Percentiles rank a stretch among this genome's conserved stretches.
phyloP scores from a whole-genome alignment of 139 green algal genomes.

The Gonium pectorale region DNA sequence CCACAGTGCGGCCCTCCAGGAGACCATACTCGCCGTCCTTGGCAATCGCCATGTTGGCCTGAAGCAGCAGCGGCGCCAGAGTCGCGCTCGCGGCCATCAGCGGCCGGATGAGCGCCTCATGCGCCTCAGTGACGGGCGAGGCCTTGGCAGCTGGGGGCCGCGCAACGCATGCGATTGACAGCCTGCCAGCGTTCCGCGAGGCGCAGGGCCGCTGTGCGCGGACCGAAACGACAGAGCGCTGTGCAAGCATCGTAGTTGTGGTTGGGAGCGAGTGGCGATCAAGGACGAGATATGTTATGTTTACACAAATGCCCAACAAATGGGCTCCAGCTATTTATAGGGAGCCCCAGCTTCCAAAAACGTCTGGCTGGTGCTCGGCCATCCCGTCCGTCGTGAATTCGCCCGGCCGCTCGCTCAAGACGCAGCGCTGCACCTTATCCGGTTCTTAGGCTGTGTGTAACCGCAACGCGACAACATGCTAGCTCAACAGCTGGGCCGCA shows the following conservation, averaged over 20 bases:
- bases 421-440: no score
- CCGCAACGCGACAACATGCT: conserved; percentile 14
- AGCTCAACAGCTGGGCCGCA: conserved; percentile 9
- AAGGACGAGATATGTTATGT: no score
- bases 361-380: no score
- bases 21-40: conserved; percentile 69
- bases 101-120: not conserved
- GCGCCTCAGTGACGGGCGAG: not conserved
- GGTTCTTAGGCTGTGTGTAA: not conserved
- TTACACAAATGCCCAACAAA: no score
- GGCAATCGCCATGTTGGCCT: conserved; percentile 45
- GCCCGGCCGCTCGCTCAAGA: no score
- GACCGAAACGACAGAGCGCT: not conserved
- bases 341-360: no score
- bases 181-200: no score
- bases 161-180: conserved; percentile 2
- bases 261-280: no score
- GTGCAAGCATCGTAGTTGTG: conserved; percentile 8
- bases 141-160: not conserved
- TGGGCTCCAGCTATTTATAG: no score
- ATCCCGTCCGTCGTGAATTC: no score
- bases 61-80: conserved; percentile 25
- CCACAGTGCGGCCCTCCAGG: conserved; percentile 77
- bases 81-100: not conserved
- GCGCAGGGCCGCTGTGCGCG: not conserved